These are phyloP conservation scores for Botrytis hyacinthi DNA, from an alignment of 2,329 filamentous ascomycete species.

Conservation along the genomic window DNA sequence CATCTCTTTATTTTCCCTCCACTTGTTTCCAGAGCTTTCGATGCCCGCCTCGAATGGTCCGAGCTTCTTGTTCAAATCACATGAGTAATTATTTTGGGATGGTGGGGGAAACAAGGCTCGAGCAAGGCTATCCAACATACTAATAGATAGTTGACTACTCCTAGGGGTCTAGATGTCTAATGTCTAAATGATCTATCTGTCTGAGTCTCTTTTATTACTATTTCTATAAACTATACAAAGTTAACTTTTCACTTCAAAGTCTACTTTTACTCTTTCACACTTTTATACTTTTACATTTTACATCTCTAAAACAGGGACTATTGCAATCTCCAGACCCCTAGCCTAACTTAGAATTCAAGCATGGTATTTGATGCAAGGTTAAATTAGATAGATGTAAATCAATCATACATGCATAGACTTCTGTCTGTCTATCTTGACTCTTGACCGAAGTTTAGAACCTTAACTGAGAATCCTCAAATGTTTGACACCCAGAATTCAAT, in stretches of 20 bases:
- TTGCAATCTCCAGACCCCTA: background rate
- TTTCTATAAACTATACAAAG: background rate
- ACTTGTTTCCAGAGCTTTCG: conserved; percentile 18
- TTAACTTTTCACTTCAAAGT: background rate
- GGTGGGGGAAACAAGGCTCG: background rate
- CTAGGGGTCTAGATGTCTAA: background rate
- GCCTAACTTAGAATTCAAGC: background rate
- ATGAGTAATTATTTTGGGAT: background rate
- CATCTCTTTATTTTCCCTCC: conserved; percentile 19
- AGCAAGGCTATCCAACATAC: background rate
- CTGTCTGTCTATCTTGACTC: background rate
- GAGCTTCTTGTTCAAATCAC: conserved; percentile 9
- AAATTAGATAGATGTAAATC: background rate
- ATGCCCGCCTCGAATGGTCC: conserved; percentile 12
- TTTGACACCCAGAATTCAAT: background rate
- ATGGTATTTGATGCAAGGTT: background rate
- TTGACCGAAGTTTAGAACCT: background rate
- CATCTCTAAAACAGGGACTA: background rate
- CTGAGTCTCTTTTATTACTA: background rate
- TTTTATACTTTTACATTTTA: background rate
- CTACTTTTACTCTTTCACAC: background rate
- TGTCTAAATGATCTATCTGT: background rate
- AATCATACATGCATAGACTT: background rate
- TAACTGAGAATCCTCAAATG: background rate
- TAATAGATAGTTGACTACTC: background rate